Evolutionary conservation across 1,284 basidiomycete genomes (phyloP).

Genomic region (Heterobasidion irregulare): DNA sequence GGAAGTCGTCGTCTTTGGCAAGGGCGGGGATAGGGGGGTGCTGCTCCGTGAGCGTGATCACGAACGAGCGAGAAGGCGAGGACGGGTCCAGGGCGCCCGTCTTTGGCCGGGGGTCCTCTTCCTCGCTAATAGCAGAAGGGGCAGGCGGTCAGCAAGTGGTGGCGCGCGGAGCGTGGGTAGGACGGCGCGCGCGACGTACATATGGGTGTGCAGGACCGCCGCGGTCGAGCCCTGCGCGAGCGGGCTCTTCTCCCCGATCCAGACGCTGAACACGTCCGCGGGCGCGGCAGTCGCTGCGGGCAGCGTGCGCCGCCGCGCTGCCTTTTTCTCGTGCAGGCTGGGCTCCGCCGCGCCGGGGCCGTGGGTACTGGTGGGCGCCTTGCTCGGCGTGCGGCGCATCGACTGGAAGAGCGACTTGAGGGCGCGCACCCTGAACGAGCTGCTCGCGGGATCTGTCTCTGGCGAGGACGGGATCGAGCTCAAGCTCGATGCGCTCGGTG

Average conservation of each 20-base stretch:
- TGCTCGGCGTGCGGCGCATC: neutral
- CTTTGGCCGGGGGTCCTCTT: neutral
- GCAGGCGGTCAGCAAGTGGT: neutral
- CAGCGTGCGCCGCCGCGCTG: neutral
- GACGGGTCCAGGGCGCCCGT: constrained; percentile 3
- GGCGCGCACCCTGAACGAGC: neutral
- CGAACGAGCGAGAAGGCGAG: neutral
- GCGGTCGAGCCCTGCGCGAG: neutral
- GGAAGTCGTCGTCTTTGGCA: constrained; percentile 21
- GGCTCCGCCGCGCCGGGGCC: neutral
- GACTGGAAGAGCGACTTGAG: neutral
- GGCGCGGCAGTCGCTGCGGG: neutral
- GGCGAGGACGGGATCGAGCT: neutral
- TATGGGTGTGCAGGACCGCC: neutral
- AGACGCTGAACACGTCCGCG: neutral
- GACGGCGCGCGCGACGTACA: neutral
- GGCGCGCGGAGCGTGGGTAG: neutral
- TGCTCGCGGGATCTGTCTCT: neutral
- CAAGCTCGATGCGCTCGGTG: neutral
- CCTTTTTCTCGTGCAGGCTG: neutral
- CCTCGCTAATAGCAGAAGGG: neutral
- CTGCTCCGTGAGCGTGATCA: neutral
- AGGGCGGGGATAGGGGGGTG: neutral
- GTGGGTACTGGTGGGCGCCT: neutral
- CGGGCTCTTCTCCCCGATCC: neutral